Conservation (phyloP, 2,329 filamentous ascomycete species). For the Sporothrix inflata region DNA sequence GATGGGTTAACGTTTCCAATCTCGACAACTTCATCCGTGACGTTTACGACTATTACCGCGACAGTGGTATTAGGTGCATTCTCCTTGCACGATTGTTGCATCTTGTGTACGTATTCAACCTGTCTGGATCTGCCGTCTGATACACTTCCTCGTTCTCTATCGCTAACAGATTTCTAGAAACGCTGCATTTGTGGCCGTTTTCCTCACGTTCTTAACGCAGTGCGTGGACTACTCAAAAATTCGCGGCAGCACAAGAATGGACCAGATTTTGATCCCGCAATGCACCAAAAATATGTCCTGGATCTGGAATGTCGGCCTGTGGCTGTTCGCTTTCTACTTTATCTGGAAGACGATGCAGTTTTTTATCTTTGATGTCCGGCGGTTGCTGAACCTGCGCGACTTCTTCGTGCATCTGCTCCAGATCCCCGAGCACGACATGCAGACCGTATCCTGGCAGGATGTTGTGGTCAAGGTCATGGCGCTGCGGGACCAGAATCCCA, state of each 20-base stretch:
- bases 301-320: slow-evolving; percentile 75
- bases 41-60: slow-evolving; percentile 84
- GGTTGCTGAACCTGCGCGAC: slow-evolving; percentile 76
- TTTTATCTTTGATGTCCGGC: slow-evolving; percentile 67
- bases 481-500: slow-evolving; percentile 82
- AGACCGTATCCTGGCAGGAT: slow-evolving; percentile 93
- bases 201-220: slow-evolving; percentile 81
- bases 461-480: slow-evolving; percentile 84
- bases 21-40: slow-evolving; percentile 83
- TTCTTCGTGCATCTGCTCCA: slow-evolving; percentile 84
- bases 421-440: slow-evolving; percentile 82
- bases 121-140: background rate
- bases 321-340: slow-evolving; percentile 85
- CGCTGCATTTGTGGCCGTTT: slow-evolving; percentile 77
- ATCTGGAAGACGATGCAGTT: slow-evolving; percentile 78
- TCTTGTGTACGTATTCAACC: slow-evolving; percentile 62
- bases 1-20: slow-evolving; percentile 90
- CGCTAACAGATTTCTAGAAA: slow-evolving; percentile 55
- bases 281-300: slow-evolving; percentile 78
- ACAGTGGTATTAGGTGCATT: slow-evolving; percentile 84
- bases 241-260: slow-evolving; percentile 62
- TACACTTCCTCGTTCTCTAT: background rate
- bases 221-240: slow-evolving; percentile 82
- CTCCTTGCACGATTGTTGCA: slow-evolving; percentile 71
- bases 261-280: slow-evolving; percentile 65